Evolutionary conservation across 345 rosid genomes (phyloP), one percentile per base, ranked within the genome.

Genomic region (Rhizophora mangle): DNA sequence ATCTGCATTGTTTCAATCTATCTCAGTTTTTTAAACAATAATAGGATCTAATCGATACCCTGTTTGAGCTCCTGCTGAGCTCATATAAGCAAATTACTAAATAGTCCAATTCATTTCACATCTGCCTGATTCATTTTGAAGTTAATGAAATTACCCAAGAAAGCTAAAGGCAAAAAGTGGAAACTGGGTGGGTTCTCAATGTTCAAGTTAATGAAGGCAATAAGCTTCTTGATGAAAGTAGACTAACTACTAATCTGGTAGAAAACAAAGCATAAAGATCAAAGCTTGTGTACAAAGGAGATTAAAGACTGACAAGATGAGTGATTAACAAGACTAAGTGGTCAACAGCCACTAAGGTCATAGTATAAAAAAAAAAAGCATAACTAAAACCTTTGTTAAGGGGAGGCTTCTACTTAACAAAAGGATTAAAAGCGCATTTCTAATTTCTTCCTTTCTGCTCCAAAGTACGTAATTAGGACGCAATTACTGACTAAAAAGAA

Each of bases 331-430:
- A 80, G 79, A 34, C 64, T 39, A 62, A 39, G 1, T 53, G 30
- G 69, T 68, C 63, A 57, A 29, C 18, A 76, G 61, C 67, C 53
- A 72, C 72, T 73, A 60, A 21, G 65, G 73, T 36, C 71, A 56
- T 15, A 37, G 47, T 46, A 21, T 36, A 13, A 64, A 29, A 26
- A 68, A 76, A 68, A 63, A 69, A 64, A 68, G 43, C 65, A 46
- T 16, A 36, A 66, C 67, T 39, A 64, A 79, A 79, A 71, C 62
- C 55, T 53, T 31, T 69, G 0, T 18, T 72, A 88, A 76, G 84
- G 77, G 27, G 77, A 83, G 79, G n/a, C 85, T 84, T 81, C 80
- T 67, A 49, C 71, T 71, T 36, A 71, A 81, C 82, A 82, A 78
- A 82, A 84, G 80, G 71, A 63, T 32, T 67, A 59, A 21, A 67